Evolutionary conservation across 805 yeast species (phyloP), one percentile per base, ranked within the genome.

Genomic region (Saccharomycopsis sp.): DNA sequence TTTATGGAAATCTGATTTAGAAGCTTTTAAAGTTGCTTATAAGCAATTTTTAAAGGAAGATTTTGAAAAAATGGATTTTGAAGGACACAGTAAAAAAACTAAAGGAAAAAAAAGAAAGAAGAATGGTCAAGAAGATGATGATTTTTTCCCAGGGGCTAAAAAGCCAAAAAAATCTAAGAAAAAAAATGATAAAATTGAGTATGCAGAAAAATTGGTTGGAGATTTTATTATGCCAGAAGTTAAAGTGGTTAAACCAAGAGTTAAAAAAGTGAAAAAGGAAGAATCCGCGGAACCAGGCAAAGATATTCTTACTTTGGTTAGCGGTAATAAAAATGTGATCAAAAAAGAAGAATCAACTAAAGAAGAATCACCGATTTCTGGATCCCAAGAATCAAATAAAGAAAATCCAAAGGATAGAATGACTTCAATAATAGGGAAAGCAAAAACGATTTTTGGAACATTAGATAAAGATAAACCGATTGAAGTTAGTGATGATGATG

Each of bases 1-100:
- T 57, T 63, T 92, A 41, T 92, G 98, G 98, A 70, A 64, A 44
- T 68, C 59, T 34, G 98, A 92, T 57, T 66, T 92, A 49, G 94
- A 86, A 42, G 78, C 62, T 1, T 89, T 92, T 58, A 53, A 73
- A 44, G 64, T 50, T 6, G 70, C 69, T 9, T 92, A 89, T 79
- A 69, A 76, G 1, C 62, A 69, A 42, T 87, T 84, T 57, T 60
- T 85, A 53, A 67, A 64, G 23, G 72, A 67, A 9, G 96, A 88
- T 56, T 70, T 68, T 41, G 71, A 69, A 42, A 70, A 69, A 43
- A 72, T 29, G n/a, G 17, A 38, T 19, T 35, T 29, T 21, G 48
- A 41, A 4, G 34, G 19, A 9, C n/a, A n/a, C n/a, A 3, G 29
- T 8, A 26, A 20, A 18, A 9, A 13, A 12, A 21, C 28, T 14